Percentiles rank a stretch among this genome's conserved stretches.
Conservation (phyloP, 1,284 basidiomycete genomes). For the Amylostereum areolatum region DNA sequence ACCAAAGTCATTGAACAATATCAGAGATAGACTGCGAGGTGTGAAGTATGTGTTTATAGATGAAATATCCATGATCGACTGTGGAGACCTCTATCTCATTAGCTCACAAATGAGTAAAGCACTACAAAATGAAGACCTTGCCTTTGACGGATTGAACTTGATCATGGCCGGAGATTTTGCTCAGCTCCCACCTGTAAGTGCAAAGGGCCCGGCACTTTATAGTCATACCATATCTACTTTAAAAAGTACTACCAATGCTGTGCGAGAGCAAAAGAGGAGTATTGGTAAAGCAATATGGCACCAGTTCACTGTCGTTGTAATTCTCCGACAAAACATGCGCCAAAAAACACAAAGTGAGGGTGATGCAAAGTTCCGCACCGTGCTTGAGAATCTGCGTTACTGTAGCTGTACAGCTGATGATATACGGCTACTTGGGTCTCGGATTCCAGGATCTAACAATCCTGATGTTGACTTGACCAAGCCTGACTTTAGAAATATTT, state of each 20-base stretch:
- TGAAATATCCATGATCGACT: slow-evolving; percentile 31
- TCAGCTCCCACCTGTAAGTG: slow-evolving; percentile 16
- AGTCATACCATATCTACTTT: slow-evolving; percentile 9
- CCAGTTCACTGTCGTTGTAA: slow-evolving; percentile 27
- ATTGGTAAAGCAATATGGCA: slow-evolving; percentile 31
- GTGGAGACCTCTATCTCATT: slow-evolving; percentile 20
- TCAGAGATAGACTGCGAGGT: slow-evolving; percentile 15
- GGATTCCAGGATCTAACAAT: slow-evolving; percentile 9
- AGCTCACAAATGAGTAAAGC: slow-evolving; percentile 11
- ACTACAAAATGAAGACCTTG: slow-evolving; percentile 5
- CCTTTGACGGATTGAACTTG: slow-evolving; percentile 20
- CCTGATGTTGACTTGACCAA: slow-evolving; percentile 10
- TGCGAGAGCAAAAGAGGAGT: slow-evolving; percentile 16
- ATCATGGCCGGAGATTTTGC: slow-evolving; percentile 24
- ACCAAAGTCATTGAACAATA: slow-evolving; percentile 1
- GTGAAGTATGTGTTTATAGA: slow-evolving; percentile 31
- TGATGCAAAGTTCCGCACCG: slow-evolving; percentile 21
- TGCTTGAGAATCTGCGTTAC: slow-evolving; percentile 29
- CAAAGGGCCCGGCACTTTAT: slow-evolving; percentile 15
- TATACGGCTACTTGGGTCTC: slow-evolving; percentile 21
- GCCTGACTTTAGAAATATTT: slow-evolving; percentile 21
- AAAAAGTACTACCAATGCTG: slow-evolving; percentile 1
- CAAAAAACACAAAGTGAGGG: slow-evolving; percentile 18
- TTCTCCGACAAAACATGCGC: slow-evolving; percentile 31
- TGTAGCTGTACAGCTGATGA: slow-evolving; percentile 27